Percentiles rank a stretch among this genome's conserved stretches.
phyloP scores from a whole-genome alignment of 2,329 filamentous ascomycete species.

The Periconia macrospinosa region DNA sequence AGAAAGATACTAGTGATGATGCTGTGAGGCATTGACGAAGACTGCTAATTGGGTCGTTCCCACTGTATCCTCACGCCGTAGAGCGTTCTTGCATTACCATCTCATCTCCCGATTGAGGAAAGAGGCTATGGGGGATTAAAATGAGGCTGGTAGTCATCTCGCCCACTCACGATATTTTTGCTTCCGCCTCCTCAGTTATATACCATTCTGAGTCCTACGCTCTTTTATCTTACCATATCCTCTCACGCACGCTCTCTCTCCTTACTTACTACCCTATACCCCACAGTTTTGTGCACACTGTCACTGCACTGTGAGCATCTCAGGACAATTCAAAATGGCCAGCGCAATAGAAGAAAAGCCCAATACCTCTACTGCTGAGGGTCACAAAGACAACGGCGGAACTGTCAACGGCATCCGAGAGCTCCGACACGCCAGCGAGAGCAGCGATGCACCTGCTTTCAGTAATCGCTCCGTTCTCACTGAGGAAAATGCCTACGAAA shows the following conservation, averaged over 20 bases:
- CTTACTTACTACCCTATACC: no score
- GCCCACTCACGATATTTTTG: background rate
- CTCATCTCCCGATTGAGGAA: no score
- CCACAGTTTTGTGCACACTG: no score
- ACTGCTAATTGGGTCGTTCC: no score
- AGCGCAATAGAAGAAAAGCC: background rate
- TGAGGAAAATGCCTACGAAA: conserved; percentile 1
- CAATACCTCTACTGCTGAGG: background rate
- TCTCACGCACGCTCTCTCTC: no score
- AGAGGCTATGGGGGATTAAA: no score
- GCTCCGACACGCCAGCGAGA: background rate
- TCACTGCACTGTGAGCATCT: no score
- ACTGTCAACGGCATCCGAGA: background rate
- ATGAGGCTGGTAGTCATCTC: no score
- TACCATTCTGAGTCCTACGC: background rate
- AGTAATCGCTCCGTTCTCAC: conserved; percentile 3
- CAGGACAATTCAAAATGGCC: background rate
- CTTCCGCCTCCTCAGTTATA: background rate
- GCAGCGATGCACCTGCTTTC: background rate
- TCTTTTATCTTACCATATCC: background rate
- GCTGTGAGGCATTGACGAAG: no score
- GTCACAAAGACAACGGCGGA: background rate
- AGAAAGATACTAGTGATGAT: no score
- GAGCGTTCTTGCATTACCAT: no score
- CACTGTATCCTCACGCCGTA: no score